Evolutionary conservation across 108 stramenopile species (phyloP).

Genomic region (Fragilaria crotonensis): DNA sequence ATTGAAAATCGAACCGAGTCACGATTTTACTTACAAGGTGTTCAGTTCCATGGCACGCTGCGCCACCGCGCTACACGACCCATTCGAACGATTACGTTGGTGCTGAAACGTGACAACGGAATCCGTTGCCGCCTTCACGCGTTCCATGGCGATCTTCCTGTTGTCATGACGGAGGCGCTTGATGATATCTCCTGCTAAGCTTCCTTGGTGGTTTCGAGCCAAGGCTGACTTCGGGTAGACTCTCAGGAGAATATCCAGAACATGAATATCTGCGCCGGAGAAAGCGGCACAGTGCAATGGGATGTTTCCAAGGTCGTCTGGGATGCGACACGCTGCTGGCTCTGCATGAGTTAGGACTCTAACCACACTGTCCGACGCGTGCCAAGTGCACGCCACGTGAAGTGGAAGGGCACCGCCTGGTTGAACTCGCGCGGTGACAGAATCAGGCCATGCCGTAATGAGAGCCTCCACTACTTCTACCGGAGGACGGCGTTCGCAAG

Average conservation of each 20-base stretch:
- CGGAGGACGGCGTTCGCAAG: slow-evolving; percentile 69
- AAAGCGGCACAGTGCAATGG: slow-evolving; percentile 80
- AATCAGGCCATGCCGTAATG: slow-evolving; percentile 46
- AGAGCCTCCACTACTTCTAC: slow-evolving; percentile 52
- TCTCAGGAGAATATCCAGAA: slow-evolving; percentile 42
- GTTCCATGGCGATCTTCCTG: slow-evolving; percentile 38
- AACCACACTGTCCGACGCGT: slow-evolving; percentile 49
- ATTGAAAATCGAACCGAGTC: neutral
- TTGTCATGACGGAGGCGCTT: slow-evolving; percentile 64
- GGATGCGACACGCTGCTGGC: slow-evolving; percentile 38
- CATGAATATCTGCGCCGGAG: slow-evolving; percentile 51
- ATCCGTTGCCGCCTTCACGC: slow-evolving; percentile 19
- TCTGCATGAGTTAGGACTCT: slow-evolving; percentile 37
- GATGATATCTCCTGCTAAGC: slow-evolving; percentile 65
- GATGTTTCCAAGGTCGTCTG: slow-evolving; percentile 71
- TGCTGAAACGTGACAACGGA: slow-evolving; percentile 19
- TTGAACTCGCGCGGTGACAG: slow-evolving; percentile 41
- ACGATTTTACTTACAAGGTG: neutral
- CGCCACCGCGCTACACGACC: slow-evolving; percentile 1
- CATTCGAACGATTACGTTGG: neutral
- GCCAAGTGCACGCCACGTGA: slow-evolving; percentile 81
- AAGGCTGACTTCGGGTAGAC: slow-evolving; percentile 63
- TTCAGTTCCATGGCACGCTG: slow-evolving; percentile 4
- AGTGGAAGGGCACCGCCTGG: slow-evolving; percentile 76
- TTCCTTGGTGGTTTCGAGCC: slow-evolving; percentile 67